A percentile compares a stretch with the other conserved stretches of the same genome.
Evolutionary conservation across 345 rosid species (phyloP).

Genomic region (Raphanus raphanistrum): DNA sequence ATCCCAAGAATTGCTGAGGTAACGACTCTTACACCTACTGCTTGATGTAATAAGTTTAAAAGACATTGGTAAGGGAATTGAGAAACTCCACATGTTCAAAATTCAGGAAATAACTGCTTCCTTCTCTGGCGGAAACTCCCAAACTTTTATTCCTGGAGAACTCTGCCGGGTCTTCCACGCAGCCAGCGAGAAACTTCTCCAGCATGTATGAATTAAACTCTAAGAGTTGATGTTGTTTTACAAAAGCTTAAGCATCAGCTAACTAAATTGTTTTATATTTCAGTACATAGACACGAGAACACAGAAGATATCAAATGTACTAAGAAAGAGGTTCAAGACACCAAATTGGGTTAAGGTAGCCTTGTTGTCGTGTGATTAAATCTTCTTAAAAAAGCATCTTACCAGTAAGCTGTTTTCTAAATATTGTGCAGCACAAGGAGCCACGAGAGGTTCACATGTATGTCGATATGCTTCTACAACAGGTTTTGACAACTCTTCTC

Average conservation of each 20-base stretch:
- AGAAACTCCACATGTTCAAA: slow-evolving; percentile 19
- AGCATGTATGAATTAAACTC: slow-evolving; percentile 59
- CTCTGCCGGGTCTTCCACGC: slow-evolving; percentile 74
- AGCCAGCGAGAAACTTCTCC: slow-evolving; percentile 81
- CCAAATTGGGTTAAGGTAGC: slow-evolving; percentile 98
- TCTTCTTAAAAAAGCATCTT: slow-evolving; percentile 14
- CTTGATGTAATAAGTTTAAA: slow-evolving; percentile 5
- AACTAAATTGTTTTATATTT: slow-evolving; percentile 22
- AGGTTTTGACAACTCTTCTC: slow-evolving; percentile 53
- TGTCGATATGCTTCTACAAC: slow-evolving; percentile 88
- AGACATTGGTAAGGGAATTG: neutral
- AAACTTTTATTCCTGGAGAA: slow-evolving; percentile 84
- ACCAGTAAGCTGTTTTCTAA: slow-evolving; percentile 18
- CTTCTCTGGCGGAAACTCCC: slow-evolving; percentile 75
- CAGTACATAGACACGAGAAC: slow-evolving; percentile 86
- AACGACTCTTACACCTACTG: slow-evolving; percentile 32
- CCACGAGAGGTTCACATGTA: slow-evolving; percentile 99
- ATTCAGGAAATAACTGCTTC: slow-evolving; percentile 82
- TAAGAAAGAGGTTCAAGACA: slow-evolving; percentile 90
- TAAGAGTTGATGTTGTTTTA: slow-evolving; percentile 5
- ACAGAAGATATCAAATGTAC: slow-evolving; percentile 74
- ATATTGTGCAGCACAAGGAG: slow-evolving; percentile 88
- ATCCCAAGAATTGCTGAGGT: slow-evolving; percentile 90
- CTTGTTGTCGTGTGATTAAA: slow-evolving; percentile 16
- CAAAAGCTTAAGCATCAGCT: slow-evolving; percentile 14